These are phyloP conservation scores for Solanum piurae DNA, from an alignment of 257 asterid genomes.

Conservation along the genomic window DNA sequence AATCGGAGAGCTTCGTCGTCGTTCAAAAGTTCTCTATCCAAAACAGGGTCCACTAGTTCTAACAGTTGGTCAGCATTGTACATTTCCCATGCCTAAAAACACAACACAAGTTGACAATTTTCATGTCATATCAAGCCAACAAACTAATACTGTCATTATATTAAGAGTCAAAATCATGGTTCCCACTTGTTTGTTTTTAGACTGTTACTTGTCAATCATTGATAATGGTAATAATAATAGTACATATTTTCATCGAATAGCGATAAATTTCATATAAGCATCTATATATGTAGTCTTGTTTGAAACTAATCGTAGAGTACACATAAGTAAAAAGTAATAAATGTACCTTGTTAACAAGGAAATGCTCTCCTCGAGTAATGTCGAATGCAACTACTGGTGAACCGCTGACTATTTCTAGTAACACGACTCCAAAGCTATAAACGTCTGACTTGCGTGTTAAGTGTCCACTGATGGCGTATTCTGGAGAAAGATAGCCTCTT, in stretches of 20 bases:
- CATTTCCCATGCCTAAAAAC: conserved; percentile 61
- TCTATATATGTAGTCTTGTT: not conserved
- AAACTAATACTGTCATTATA: not conserved
- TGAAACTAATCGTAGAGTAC: not conserved
- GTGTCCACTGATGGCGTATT: conserved; percentile 71
- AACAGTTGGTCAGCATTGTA: conserved; percentile 26
- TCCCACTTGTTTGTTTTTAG: not conserved
- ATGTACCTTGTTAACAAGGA: conserved; percentile 61
- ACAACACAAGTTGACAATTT: not conserved
- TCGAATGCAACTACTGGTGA: conserved; percentile 45
- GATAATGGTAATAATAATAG: not conserved
- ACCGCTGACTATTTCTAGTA: conserved; percentile 59
- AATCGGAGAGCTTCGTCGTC: conserved; percentile 41
- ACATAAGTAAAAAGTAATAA: not conserved
- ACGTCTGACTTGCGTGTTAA: conserved; percentile 71
- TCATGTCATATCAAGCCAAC: not conserved
- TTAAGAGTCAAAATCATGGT: not conserved
- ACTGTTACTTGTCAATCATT: not conserved
- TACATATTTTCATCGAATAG: not conserved
- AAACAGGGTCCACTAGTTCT: conserved; percentile 40
- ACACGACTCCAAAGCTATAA: conserved; percentile 72
- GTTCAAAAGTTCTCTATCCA: conserved; percentile 28
- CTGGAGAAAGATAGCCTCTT: conserved; percentile 84
- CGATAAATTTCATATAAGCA: not conserved
- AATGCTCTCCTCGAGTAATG: conserved; percentile 54